phyloP scores from a whole-genome alignment of 1,284 basidiomycete species.

The Violaceomyces palustris region DNA sequence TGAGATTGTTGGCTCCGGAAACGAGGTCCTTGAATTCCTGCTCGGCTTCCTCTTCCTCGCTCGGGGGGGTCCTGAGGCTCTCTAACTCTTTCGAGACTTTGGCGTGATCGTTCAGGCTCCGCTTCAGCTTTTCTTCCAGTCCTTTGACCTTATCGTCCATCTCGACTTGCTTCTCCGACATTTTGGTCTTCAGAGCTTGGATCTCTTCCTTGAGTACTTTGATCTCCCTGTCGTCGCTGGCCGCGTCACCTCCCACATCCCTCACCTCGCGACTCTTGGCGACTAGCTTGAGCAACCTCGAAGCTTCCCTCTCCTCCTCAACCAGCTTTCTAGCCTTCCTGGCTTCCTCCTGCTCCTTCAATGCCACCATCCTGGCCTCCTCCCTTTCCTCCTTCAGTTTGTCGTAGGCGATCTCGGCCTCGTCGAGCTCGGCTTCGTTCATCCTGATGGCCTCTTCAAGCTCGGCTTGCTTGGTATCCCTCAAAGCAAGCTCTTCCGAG shows the following conservation, averaged over 20 bases:
- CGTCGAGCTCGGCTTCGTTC: slow-evolving; percentile 30
- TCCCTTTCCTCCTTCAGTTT: slow-evolving; percentile 26
- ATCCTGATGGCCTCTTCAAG: slow-evolving; percentile 16
- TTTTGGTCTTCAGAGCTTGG: slow-evolving; percentile 11
- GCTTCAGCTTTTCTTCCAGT: slow-evolving; percentile 9
- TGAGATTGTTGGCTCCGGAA: too few relatives aligned
- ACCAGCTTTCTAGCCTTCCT: slow-evolving; percentile 12
- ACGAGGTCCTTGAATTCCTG: slow-evolving; percentile 15
- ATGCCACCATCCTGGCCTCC: slow-evolving; percentile 20
- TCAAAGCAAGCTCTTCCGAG: slow-evolving; percentile 11
- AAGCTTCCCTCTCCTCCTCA: slow-evolving; percentile 29
- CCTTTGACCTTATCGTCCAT: slow-evolving; percentile 3
- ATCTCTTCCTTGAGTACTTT: slow-evolving; percentile 10
- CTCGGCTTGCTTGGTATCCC: slow-evolving; percentile 16
- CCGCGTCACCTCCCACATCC: too few relatives aligned
- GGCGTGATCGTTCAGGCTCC: slow-evolving; percentile 1
- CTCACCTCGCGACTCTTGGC: slow-evolving; percentile 10
- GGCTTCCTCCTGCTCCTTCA: slow-evolving; percentile 26
- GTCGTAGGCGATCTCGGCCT: slow-evolving; percentile 23
- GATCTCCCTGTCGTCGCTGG: slow-evolving; percentile 10
- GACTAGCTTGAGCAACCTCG: slow-evolving; percentile 23
- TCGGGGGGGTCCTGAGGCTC: too few relatives aligned
- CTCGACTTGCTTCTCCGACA: slow-evolving; percentile 11
- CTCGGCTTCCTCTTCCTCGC: background rate
- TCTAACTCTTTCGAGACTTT: too few relatives aligned